Percentiles rank a stretch among this genome's conserved stretches.
Conservation (phyloP, 2,329 filamentous ascomycete genomes). For the Botryotinia narcissicola region DNA sequence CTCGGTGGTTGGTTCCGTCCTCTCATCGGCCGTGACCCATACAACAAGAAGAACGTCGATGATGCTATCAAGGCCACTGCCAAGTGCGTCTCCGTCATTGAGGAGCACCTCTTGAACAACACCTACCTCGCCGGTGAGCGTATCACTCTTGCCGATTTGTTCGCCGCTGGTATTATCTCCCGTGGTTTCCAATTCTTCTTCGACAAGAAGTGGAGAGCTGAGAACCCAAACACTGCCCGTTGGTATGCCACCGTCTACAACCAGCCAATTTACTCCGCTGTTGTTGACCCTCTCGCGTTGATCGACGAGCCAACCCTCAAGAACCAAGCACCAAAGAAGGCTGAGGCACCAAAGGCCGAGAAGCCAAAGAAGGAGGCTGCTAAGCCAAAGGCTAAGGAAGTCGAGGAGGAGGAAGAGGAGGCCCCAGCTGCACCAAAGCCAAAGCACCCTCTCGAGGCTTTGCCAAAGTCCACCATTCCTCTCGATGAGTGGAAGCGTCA, state of each 20-base stretch:
- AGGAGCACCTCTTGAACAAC: conserved; percentile 86
- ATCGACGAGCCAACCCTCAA: conserved; percentile 72
- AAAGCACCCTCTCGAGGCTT: conserved; percentile 91
- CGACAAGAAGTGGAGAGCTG: conserved; percentile 80
- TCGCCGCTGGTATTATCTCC: conserved; percentile 72
- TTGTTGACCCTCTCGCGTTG: conserved; percentile 72
- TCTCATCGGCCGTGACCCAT: conserved; percentile 74
- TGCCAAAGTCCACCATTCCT: conserved; percentile 74
- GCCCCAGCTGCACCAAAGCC: conserved; percentile 70
- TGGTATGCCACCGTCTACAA: conserved; percentile 95
- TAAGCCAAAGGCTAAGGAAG: conserved; percentile 46
- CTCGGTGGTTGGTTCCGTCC: conserved; percentile 83
- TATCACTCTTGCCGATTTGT: conserved; percentile 93
- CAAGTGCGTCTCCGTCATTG: conserved; percentile 69
- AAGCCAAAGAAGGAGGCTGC: conserved; percentile 51
- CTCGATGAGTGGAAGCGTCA: conserved; percentile 98
- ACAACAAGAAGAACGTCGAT: conserved; percentile 98
- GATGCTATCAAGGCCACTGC: conserved; percentile 68
- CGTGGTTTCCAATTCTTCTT: conserved; percentile 94
- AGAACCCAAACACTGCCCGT: conserved; percentile 82
- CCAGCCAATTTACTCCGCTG: conserved; percentile 85
- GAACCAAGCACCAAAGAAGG: conserved; percentile 73
- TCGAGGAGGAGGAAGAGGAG: conserved; percentile 63
- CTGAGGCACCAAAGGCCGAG: conserved; percentile 68
- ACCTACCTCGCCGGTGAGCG: conserved; percentile 98